Conservation (phyloP, 2,329 filamentous ascomycete species). For the Cercospora berteroae region DNA sequence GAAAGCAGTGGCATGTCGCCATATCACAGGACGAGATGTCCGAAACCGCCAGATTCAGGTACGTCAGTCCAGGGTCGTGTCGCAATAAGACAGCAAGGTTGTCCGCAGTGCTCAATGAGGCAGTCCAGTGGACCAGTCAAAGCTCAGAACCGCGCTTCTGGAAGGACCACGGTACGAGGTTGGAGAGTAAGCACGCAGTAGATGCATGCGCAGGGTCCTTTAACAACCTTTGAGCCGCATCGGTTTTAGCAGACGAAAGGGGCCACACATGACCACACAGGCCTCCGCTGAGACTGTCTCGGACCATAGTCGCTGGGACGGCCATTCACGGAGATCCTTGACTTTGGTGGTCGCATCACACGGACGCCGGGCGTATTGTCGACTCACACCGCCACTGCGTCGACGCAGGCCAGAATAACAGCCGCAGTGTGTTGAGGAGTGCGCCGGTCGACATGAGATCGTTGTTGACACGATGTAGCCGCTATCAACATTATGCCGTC, state of each 20-base stretch:
- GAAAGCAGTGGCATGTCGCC: neutral
- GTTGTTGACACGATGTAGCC: neutral
- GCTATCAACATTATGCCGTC: neutral
- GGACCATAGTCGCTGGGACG: neutral
- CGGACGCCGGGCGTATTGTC: neutral
- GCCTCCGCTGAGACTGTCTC: neutral
- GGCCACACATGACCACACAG: neutral
- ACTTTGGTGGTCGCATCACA: neutral
- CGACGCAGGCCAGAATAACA: neutral
- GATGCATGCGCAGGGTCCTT: neutral
- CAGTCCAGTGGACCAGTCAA: neutral
- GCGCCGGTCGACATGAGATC: neutral
- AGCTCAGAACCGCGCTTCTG: neutral
- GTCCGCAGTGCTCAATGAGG: neutral
- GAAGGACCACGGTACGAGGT: constrained; percentile 9
- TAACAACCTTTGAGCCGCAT: neutral
- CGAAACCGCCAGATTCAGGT: neutral
- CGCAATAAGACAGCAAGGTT: neutral
- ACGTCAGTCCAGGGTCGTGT: neutral
- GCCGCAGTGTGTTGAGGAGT: neutral
- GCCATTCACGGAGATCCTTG: neutral
- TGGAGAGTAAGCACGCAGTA: neutral
- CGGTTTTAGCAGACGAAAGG: neutral
- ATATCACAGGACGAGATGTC: neutral
- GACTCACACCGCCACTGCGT: neutral